A percentile compares a stretch with the other conserved stretches of the same genome.
phyloP scores from a whole-genome alignment of 2,329 filamentous ascomycete genomes.

The Fusarium hostae region DNA sequence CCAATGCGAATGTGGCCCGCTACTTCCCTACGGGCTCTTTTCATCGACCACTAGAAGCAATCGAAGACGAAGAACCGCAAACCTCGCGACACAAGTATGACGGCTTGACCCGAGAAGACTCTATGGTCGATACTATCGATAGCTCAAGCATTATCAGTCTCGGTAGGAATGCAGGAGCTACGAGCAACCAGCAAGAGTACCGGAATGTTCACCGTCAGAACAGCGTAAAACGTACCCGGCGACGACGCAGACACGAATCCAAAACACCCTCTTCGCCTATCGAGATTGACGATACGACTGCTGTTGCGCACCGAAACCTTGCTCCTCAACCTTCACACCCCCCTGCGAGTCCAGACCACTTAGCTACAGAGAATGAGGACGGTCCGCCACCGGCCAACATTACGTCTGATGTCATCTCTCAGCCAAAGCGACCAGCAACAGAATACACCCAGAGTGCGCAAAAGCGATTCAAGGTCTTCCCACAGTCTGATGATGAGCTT shows the following conservation, averaged over 20 bases:
- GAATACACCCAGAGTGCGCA: conserved; percentile 1
- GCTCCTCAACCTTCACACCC: conserved; percentile 13
- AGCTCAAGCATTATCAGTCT: conserved; percentile 29
- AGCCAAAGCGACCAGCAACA: conserved; percentile 10
- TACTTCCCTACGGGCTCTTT: not conserved
- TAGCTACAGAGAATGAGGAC: conserved; percentile 15
- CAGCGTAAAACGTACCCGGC: conserved; percentile 1
- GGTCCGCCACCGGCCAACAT: conserved; percentile 36
- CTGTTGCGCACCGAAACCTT: conserved; percentile 26
- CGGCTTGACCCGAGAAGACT: conserved; percentile 36
- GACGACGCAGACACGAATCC: conserved; percentile 7
- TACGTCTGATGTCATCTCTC: conserved; percentile 37
- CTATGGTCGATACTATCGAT: conserved; percentile 33
- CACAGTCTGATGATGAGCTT: conserved; percentile 48
- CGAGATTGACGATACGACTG: conserved; percentile 18
- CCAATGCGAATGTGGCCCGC: not conserved
- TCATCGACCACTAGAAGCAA: conserved; percentile 8
- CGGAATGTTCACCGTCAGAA: conserved; percentile 30
- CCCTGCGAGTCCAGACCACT: conserved; percentile 41
- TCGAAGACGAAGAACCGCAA: conserved; percentile 23
- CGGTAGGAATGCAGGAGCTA: conserved; percentile 19
- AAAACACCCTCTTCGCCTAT: not conserved
- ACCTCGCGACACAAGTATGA: not conserved
- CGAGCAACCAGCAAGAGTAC: conserved; percentile 32
- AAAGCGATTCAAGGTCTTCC: conserved; percentile 24